Evolutionary conservation across 2,329 filamentous ascomycete species (phyloP), one percentile per base, ranked within the genome.

Genomic region (Pseudocercospora fijiensis): DNA sequence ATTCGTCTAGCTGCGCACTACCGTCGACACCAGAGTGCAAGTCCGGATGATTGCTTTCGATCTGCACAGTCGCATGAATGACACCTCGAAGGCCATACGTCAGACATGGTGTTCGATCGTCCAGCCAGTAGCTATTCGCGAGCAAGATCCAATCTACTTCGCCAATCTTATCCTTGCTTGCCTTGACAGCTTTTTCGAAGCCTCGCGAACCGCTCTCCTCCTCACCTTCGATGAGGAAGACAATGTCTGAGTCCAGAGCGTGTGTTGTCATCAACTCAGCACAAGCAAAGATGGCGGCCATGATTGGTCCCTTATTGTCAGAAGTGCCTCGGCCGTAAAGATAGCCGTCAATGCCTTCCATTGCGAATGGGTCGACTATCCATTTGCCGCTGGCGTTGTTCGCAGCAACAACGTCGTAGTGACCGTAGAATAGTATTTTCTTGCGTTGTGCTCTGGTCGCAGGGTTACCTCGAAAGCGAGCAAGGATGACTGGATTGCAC

Each of bases 121-220:
- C 92, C 1, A 99, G 84, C 95, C 95, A 99, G 81, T 99, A 99
- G 78, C 93, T 97, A 81, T 99, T 99, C 22, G 95, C 94, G 41
- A 99, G 82, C 30, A 99, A 81, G 61, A 99, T 95, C 82, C 95
- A 98, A 77, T 99, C 94, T 1, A 99, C 88, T 9, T 91, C 83
- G 1, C 95, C 95, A 70, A 99, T 96, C 24, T 91, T 83, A 13
- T 88, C 83, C 76, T 96, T 96, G 77, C 95, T 87, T 67, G 86
- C 85, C 69, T 84, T 86, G 16, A 99, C 88, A 0, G 91, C 90
- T 70, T 94, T 87, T 68, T 91, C 88, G 73, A 99, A 98, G 0
- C 95, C 94, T 27, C 92, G 85, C 1, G 93, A 97, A 0, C 95
- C 95, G 52, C 90, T 93, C 76, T 99, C 95, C 78, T 99, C 95